Evolutionary conservation across 257 asterid species (phyloP).

Genomic region (Leonotis leonurus): DNA sequence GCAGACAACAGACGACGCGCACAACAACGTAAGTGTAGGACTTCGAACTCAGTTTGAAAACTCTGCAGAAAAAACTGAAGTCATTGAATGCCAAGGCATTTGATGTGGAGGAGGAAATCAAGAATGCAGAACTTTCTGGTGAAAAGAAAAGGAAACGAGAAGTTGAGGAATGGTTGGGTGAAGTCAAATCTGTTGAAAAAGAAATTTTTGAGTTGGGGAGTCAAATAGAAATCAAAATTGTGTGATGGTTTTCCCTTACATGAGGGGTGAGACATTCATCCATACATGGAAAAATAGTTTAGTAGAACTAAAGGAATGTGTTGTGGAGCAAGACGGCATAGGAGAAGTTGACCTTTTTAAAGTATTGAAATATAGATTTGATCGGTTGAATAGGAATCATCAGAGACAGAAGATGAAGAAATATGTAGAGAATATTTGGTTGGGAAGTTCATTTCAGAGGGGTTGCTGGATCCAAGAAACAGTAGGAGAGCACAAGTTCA

Average conservation of each 20-base stretch:
- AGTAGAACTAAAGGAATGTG: too few relatives aligned
- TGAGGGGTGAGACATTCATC: too few relatives aligned
- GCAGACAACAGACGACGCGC: background rate
- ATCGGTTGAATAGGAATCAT: background rate
- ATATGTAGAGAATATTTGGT: background rate
- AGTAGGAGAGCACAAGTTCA: background rate
- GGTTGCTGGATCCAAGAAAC: background rate
- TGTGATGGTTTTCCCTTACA: too few relatives aligned
- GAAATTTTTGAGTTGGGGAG: background rate
- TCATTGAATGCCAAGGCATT: background rate
- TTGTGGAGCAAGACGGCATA: background rate
- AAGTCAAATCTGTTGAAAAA: background rate
- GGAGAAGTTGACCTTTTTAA: background rate
- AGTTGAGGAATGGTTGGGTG: background rate
- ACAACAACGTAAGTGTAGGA: background rate
- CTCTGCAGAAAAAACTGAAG: background rate
- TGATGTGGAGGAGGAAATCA: background rate
- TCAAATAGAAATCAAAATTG: background rate
- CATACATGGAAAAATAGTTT: too few relatives aligned
- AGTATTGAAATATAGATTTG: constrained; percentile 3
- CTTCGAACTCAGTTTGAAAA: background rate
- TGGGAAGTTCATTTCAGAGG: background rate
- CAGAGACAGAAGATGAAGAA: background rate
- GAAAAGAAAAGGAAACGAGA: background rate
- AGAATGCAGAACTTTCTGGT: background rate